Conservation (phyloP, 495 filamentous ascomycete genomes). For the Daldinia vernicosa region DNA sequence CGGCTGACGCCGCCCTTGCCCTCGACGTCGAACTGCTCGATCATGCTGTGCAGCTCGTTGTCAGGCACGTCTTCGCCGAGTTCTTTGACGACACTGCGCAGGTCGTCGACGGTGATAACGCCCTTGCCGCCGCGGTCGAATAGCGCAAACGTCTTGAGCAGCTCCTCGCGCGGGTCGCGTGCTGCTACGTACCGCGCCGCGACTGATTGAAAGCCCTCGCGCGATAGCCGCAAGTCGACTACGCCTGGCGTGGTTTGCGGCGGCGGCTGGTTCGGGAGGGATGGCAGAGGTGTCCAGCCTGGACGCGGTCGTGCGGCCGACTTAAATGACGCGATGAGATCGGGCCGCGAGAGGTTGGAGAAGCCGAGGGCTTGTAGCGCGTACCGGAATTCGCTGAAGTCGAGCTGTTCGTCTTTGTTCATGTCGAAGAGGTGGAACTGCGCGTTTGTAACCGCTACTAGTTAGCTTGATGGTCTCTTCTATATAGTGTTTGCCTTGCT, state of each 20-base stretch:
- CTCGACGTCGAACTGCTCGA: conserved; percentile 97
- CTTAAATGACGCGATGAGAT: conserved; percentile 78
- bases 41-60: conserved; percentile 92
- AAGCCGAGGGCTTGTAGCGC: conserved; percentile 96
- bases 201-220: conserved; percentile 77
- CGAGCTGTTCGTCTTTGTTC: conserved; percentile 91
- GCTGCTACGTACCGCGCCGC: conserved; percentile 81
- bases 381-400: conserved; percentile 98
- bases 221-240: conserved; percentile 71
- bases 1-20: conserved; percentile 87
- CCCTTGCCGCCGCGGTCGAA: conserved; percentile 83
- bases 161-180: conserved; percentile 90
- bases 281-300: conserved; percentile 53
- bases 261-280: conserved; percentile 54
- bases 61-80: conserved; percentile 91
- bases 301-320: conserved; percentile 70
- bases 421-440: conserved; percentile 97
- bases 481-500: not conserved
- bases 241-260: conserved; percentile 37
- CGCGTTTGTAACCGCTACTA: conserved; percentile 9
- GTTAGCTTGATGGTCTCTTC: conserved; percentile 18
- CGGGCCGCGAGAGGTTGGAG: conserved; percentile 78
- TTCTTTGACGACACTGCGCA: conserved; percentile 87
- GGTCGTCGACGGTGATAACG: conserved; percentile 83
- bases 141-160: conserved; percentile 86